Evolutionary conservation across 2,329 filamentous ascomycete genomes (phyloP), one percentile per base, ranked within the genome.

Genomic region (Pestalotiopsis fici): DNA sequence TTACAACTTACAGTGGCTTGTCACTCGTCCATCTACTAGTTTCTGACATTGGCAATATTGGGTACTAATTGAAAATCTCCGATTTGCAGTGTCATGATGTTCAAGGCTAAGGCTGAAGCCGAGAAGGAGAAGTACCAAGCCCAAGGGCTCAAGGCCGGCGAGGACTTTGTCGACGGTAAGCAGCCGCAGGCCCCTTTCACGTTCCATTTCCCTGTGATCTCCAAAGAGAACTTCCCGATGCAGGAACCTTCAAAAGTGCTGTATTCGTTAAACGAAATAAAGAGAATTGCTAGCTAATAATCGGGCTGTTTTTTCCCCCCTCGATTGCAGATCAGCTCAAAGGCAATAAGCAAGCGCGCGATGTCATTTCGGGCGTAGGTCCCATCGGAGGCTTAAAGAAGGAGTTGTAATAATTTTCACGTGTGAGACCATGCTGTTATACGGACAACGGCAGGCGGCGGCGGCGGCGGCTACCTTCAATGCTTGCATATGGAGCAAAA

Each of bases 81-180:
- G 50, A 57, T 11, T 23, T 11, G 43, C 61, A 73, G 72, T 1
- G 73, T 79, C 27, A 76, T 76, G 65, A 68, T 80, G 63, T 79
- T 82, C 73, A 81, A 82, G 72, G 78, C 79, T 37, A 78, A 82
- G 72, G 80, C 78, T 0, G 75, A 79, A 70, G 79, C 79, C 7
- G 80, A 82, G 70, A 74, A 77, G 54, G 80, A 81, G 71, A 78
- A 78, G 65, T 70, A 80, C 69, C 72, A 81, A 69, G 77, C 78
- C 9, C 69, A 81, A 69, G 80, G 80, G 1, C 69, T 63, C 18
- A 47, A 63, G 39, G 60, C 60, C 21, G 60, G 61, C 61, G 61
- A 80, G 67, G 80, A 81, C 69, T 81, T 81, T 67, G 59, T 78
- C 3, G 76, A 75, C 65, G 74, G 79, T 80, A 66, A 73, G 74